phyloP scores from a whole-genome alignment of 2,329 filamentous ascomycete species.

The Zymoseptoria brevis region DNA sequence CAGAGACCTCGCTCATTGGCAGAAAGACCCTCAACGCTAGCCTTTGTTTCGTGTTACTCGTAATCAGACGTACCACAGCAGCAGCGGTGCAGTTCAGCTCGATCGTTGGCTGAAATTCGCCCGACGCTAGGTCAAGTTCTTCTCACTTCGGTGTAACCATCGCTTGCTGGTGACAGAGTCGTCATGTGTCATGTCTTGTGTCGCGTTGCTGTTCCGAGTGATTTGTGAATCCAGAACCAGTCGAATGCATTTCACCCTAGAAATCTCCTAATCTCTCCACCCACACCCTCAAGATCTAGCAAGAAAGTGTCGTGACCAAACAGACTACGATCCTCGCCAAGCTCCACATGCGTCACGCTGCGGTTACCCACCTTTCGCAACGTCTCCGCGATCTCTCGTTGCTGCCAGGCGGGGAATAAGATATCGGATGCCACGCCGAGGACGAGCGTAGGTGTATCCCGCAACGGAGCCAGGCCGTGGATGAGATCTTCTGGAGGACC shows the following conservation, averaged over 20 bases:
- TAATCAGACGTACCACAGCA: too few species aligned
- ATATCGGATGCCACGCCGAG: constrained; percentile 95
- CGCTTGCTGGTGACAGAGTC: neutral
- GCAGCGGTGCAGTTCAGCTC: too few species aligned
- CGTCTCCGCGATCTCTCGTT: constrained; percentile 84
- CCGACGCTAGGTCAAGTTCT: too few species aligned
- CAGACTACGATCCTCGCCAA: constrained; percentile 86
- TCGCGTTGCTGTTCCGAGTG: too few species aligned
- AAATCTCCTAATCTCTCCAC: constrained; percentile 73
- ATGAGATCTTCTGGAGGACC: constrained; percentile 72
- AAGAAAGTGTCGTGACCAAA: constrained; percentile 97
- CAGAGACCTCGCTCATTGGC: too few species aligned
- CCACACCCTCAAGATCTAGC: constrained; percentile 84
- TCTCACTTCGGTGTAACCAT: too few species aligned
- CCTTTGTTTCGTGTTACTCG: too few species aligned
- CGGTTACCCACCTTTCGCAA: constrained; percentile 69
- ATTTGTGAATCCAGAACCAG: too few species aligned
- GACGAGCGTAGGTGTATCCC: constrained; percentile 73
- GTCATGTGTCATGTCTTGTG: too few species aligned
- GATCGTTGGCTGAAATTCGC: too few species aligned
- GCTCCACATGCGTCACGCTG: constrained; percentile 76
- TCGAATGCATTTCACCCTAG: constrained; percentile 45
- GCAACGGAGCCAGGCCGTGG: constrained; percentile 60
- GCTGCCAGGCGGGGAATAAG: constrained; percentile 95
- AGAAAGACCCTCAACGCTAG: too few species aligned